A percentile compares a stretch with the other conserved stretches of the same genome.
Conservation (phyloP, 2,329 filamentous ascomycete species). For the Pyrenophora seminiperda region DNA sequence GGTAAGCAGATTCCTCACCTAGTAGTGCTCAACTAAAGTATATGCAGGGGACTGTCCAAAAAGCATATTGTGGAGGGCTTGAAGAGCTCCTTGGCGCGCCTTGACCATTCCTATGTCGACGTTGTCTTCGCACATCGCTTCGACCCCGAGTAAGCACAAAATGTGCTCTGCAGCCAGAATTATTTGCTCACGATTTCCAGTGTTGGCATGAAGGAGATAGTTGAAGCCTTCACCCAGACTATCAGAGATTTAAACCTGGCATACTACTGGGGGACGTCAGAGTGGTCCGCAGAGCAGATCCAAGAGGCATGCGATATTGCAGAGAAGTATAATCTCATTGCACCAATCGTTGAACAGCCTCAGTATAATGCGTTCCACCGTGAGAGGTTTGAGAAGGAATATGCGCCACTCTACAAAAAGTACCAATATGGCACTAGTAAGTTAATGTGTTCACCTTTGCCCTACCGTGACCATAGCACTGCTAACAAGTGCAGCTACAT, state of each 20-base stretch:
- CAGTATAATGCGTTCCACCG: conserved; percentile 68
- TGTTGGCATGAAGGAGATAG: conserved; percentile 67
- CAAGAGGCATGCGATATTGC: conserved; percentile 63
- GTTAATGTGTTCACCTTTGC: background rate
- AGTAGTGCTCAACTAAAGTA: background rate
- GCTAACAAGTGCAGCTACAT: conserved; percentile 27
- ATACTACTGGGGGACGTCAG: conserved; percentile 60
- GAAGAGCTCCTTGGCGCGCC: conserved; percentile 61
- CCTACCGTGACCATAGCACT: background rate
- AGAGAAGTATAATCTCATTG: conserved; percentile 67
- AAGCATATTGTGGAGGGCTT: conserved; percentile 64
- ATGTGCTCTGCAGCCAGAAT: too few species aligned
- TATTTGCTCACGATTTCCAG: conserved; percentile 28
- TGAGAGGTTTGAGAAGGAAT: conserved; percentile 66
- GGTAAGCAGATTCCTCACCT: background rate
- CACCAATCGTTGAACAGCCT: conserved; percentile 60
- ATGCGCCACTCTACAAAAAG: conserved; percentile 61
- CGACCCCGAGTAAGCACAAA: conserved; percentile 51
- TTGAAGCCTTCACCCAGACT: conserved; percentile 59
- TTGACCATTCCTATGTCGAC: conserved; percentile 70
- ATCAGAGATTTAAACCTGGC: conserved; percentile 63
- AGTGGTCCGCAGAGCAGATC: conserved; percentile 66
- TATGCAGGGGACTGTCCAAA: conserved; percentile 50
- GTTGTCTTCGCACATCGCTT: conserved; percentile 67
- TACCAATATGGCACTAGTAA: conserved; percentile 62